Percentiles rank a stretch among this genome's conserved stretches.
These are phyloP conservation scores for Irineochytrium annulatum DNA, from an alignment of 192 early-diverging fungal genomes.

Conservation along the genomic window DNA sequence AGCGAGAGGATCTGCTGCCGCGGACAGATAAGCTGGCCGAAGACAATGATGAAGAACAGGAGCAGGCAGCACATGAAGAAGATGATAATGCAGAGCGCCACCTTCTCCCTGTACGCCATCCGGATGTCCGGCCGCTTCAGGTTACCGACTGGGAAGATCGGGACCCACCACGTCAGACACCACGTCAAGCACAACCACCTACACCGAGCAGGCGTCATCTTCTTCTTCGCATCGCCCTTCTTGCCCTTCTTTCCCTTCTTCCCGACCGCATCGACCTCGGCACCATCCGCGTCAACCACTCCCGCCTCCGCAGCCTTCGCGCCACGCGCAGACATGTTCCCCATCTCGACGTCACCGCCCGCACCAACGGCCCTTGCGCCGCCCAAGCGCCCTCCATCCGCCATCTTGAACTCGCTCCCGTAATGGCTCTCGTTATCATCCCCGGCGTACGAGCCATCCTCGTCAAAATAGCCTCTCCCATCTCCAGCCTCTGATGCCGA, in stretches of 20 bases:
- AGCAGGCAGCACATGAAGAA: constrained; percentile 68
- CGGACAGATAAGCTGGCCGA: constrained; percentile 81
- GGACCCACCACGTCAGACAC: constrained; percentile 82
- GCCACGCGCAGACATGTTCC: not conserved
- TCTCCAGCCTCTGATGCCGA: not conserved
- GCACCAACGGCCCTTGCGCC: not conserved
- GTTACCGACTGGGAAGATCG: constrained; percentile 54
- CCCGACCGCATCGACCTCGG: not conserved
- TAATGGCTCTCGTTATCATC: constrained; percentile 29
- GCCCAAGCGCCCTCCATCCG: not conserved
- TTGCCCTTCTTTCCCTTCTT: constrained; percentile 18
- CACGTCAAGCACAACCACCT: constrained; percentile 75
- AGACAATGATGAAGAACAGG: constrained; percentile 84
- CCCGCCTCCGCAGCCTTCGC: not conserved
- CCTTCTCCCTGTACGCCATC: constrained; percentile 95
- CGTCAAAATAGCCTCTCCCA: constrained; percentile 15
- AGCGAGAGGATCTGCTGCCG: constrained; percentile 52
- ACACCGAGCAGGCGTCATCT: constrained; percentile 49
- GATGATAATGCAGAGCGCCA: constrained; percentile 76
- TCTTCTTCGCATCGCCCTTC: constrained; percentile 19
- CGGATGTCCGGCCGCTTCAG: constrained; percentile 87
- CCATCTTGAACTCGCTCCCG: constrained; percentile 29
- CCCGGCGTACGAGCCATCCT: constrained; percentile 1
- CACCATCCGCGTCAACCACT: not conserved
- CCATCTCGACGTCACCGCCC: constrained; percentile 32